A percentile compares a stretch with the other conserved stretches of the same genome.
Evolutionary conservation across 306 rosid species (phyloP).

Genomic region (Abrus pulchellus): DNA sequence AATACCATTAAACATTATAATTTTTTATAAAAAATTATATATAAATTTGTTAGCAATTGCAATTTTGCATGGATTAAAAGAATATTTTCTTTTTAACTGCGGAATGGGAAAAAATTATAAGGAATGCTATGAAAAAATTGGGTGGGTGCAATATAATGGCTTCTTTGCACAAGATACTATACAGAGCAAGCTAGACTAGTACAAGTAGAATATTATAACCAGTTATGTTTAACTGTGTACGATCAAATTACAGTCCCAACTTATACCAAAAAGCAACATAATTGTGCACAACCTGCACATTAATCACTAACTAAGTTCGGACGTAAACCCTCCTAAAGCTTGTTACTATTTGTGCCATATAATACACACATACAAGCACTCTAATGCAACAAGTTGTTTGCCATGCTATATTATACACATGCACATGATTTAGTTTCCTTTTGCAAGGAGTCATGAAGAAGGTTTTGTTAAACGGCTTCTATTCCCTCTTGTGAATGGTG

Average conservation of each 20-base stretch:
- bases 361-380: background rate
- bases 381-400: background rate
- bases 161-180: no score
- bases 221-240: background rate
- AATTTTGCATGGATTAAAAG: no score
- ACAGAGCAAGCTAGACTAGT: no score
- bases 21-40: no score
- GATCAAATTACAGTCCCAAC: background rate
- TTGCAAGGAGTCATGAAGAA: background rate
- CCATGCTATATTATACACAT: background rate
- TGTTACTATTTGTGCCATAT: background rate
- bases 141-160: no score
- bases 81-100: no score
- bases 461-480: conserved; percentile 15
- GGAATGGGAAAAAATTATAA: no score
- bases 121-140: no score
- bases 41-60: no score
- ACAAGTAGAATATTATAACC: no score
- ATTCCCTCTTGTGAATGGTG: background rate
- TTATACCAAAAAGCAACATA: background rate
- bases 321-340: background rate
- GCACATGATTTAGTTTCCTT: background rate
- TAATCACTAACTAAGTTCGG: background rate
- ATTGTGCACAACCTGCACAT: background rate
- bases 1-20: no score